Evolutionary conservation across 108 stramenopile genomes (phyloP), one percentile per base, ranked within the genome.

Genomic region (Skeletonema marinoi): DNA sequence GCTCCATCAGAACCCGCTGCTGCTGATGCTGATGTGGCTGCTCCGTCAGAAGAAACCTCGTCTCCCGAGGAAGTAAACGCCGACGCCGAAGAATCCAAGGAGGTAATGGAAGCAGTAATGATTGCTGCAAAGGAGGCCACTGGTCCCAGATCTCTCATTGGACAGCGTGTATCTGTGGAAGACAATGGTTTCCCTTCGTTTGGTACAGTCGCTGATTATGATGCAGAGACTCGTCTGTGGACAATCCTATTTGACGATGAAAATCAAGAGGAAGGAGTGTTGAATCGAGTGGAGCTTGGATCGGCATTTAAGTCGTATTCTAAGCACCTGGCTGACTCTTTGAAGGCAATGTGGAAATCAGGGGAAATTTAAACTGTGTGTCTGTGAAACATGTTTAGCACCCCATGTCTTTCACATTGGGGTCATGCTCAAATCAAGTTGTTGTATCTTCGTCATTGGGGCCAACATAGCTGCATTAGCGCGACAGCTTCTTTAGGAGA

Each of bases 221-320:
- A 69, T 46, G 13, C 8, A 54, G 13, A 62, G n/a, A 63, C 54
- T 8, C 50, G 46, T 82, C 12, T 86, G 42, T 71, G 39, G 54
- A 29, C 35, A 12, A 32, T 89, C 84, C 58, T 70, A 39, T 39
- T 86, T 80, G 62, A 60, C 41, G 16, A 19, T 41, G 21, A 77
- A 73, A 46, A 74, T 60, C 30, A 84, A 81, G 71, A 84, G 51
- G 63, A 87, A 85, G 71, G 88, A 88, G 25, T 38, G 0, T 59
- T 74, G 56, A 74, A 74, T 59, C 62, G 65, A 13, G 39, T 74
- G 12, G 25, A 74, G 25, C 33, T 74, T 66, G 73, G 50, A 25
- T 74, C 73, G 39, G 73, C 73, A 44, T 66, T 74, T 51, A 51
- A 65, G 65, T 54, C 56, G 11, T 54, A 74, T 38, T 51, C 73